Evolutionary conservation across 2,329 filamentous ascomycete species (phyloP).

Genomic region (Fusarium sp.): DNA sequence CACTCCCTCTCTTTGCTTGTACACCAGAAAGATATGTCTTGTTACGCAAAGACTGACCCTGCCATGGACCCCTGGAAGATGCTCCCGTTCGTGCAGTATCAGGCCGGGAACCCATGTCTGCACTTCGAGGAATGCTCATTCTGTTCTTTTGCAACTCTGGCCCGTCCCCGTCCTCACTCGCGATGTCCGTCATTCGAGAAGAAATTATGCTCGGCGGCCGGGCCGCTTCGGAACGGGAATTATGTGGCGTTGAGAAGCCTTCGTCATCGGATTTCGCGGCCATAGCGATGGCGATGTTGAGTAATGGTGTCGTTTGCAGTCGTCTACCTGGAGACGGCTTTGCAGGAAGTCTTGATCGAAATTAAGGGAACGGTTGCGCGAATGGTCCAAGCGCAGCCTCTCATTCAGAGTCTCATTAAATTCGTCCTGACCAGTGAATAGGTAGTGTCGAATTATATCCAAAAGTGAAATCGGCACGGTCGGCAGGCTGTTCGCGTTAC

Average conservation of each 20-base stretch:
- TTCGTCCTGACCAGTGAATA: constrained; percentile 11
- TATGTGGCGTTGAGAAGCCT: constrained; percentile 55
- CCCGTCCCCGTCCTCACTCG: constrained; percentile 66
- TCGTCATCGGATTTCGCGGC: constrained; percentile 55
- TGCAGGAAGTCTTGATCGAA: constrained; percentile 20
- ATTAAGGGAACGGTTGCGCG: constrained; percentile 20
- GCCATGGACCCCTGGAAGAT: constrained; percentile 61
- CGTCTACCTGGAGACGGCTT: constrained; percentile 20
- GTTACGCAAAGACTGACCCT: constrained; percentile 66
- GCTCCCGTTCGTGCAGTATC: constrained; percentile 64
- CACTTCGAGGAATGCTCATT: constrained; percentile 51
- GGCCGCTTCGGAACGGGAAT: constrained; percentile 55
- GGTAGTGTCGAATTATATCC: constrained; percentile 24
- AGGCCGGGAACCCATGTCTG: constrained; percentile 63
- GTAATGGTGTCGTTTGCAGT: constrained; percentile 32
- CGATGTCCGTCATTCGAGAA: constrained; percentile 76
- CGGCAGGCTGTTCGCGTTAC: constrained; percentile 45
- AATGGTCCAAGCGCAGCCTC: constrained; percentile 4
- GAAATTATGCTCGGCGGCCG: constrained; percentile 75
- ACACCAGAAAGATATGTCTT: constrained; percentile 56
- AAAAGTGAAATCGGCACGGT: constrained; percentile 41
- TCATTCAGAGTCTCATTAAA: constrained; percentile 13
- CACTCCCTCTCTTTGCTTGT: constrained; percentile 59
- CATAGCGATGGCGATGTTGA: constrained; percentile 41
- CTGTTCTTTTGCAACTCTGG: constrained; percentile 48